phyloP scores from a whole-genome alignment of 148 eudicot species.

The Limonium bicolor region DNA sequence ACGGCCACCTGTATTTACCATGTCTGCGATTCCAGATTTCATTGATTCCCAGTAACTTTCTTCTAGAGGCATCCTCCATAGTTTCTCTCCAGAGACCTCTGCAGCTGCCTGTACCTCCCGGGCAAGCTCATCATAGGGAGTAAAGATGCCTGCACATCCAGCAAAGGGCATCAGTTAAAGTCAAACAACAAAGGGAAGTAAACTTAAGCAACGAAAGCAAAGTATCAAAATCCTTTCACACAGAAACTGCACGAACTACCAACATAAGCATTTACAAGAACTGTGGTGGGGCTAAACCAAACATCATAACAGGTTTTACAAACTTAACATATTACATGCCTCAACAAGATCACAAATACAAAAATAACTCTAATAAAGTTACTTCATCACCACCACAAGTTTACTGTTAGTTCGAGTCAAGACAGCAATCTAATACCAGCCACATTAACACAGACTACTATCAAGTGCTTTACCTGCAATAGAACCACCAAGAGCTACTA shows the following conservation, averaged over 20 bases:
- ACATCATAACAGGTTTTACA: no score
- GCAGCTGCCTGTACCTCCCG: slow-evolving; percentile 73
- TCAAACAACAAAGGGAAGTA: slow-evolving; percentile 1
- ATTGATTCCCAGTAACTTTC: slow-evolving; percentile 94
- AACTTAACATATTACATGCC: no score
- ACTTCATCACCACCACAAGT: no score
- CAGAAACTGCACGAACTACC: no score
- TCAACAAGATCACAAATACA: no score
- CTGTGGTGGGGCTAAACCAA: no score
- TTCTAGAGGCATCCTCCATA: slow-evolving; percentile 90
- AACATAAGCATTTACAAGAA: no score
- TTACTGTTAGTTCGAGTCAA: no score
- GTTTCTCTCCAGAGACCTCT: slow-evolving; percentile 70
- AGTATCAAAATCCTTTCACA: no score
- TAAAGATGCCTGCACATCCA: slow-evolving; percentile 58
- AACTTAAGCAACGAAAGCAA: no score
- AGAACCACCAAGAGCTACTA: slow-evolving; percentile 84
- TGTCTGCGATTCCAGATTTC: slow-evolving; percentile 97
- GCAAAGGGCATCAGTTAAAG: background rate
- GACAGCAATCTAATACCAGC: no score
- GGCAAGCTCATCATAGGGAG: slow-evolving; percentile 75
- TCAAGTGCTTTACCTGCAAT: slow-evolving; percentile 54
- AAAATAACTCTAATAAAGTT: no score
- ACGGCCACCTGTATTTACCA: slow-evolving; percentile 92
- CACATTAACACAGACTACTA: background rate